Conservation (phyloP, 768 basidiomycete species). For the Naganishia kalamii region DNA sequence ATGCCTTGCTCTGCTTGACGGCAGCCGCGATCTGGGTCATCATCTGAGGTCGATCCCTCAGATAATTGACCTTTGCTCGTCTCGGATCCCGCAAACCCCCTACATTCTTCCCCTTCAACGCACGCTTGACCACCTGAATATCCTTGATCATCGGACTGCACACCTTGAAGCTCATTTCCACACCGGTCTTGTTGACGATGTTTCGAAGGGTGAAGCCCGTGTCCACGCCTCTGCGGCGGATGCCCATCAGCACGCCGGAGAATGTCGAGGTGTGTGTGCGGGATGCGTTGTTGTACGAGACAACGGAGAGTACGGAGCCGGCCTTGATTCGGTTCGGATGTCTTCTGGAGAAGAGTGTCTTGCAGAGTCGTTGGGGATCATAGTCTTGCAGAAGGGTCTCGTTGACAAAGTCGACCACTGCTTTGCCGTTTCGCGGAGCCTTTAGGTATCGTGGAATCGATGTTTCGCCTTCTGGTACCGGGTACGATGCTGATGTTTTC, state of each 20-base stretch:
- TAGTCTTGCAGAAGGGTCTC: slow-evolving; percentile 53
- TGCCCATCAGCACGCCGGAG: slow-evolving; percentile 78
- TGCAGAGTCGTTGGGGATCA: slow-evolving; percentile 64
- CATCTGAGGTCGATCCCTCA: slow-evolving; percentile 41
- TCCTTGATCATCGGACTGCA: slow-evolving; percentile 80
- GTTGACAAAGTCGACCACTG: slow-evolving; percentile 45
- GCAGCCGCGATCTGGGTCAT: slow-evolving; percentile 41
- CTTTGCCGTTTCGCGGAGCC: slow-evolving; percentile 33
- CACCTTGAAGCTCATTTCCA: slow-evolving; percentile 86
- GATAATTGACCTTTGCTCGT: slow-evolving; percentile 40
- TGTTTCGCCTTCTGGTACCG: slow-evolving; percentile 9
- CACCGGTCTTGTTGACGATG: slow-evolving; percentile 80
- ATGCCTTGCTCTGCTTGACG: slow-evolving; percentile 32
- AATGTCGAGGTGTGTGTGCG: slow-evolving; percentile 60
- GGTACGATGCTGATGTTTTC: slow-evolving; percentile 17
- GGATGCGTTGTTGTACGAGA: slow-evolving; percentile 59
- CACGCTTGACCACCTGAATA: slow-evolving; percentile 61
- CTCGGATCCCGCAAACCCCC: slow-evolving; percentile 31
- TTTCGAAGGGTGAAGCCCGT: slow-evolving; percentile 86
- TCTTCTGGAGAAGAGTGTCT: slow-evolving; percentile 63
- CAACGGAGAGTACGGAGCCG: slow-evolving; percentile 80
- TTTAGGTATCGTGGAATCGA: slow-evolving; percentile 27
- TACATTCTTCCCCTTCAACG: slow-evolving; percentile 29
- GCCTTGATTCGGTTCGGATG: slow-evolving; percentile 65
- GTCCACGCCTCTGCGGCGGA: slow-evolving; percentile 65